Percentiles rank a stretch among this genome's conserved stretches.
These are phyloP conservation scores for Chaetomium strumarium DNA, from an alignment of 2,329 filamentous ascomycete species.

Conservation along the genomic window DNA sequence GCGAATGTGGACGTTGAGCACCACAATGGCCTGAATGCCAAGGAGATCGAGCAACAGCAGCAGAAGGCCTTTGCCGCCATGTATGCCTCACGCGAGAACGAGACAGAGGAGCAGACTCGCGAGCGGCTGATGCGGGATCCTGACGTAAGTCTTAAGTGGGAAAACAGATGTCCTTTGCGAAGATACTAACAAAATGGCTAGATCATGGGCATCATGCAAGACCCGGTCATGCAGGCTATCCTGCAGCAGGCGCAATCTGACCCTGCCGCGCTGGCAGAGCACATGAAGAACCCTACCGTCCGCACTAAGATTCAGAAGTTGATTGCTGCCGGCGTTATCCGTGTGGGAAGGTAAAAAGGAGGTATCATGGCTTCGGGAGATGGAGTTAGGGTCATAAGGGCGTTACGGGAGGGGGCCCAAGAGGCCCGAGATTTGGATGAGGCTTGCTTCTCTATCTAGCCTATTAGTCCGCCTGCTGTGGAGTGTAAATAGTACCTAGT, in stretches of 20 bases:
- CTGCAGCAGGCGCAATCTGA: conserved; percentile 94
- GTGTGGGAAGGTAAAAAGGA: conserved; percentile 48
- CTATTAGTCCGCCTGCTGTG: background rate
- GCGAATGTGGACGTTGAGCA: conserved; percentile 65
- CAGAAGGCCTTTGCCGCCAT: conserved; percentile 89
- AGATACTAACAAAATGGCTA: conserved; percentile 29
- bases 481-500: conserved; percentile 1
- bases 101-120: conserved; percentile 93
- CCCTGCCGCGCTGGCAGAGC: conserved; percentile 86
- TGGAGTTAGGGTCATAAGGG: background rate
- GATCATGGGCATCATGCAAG: conserved; percentile 88
- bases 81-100: conserved; percentile 84
- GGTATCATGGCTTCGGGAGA: background rate
- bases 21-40: conserved; percentile 67
- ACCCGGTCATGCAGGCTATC: conserved; percentile 96
- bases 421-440: background rate
- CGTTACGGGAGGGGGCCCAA: background rate
- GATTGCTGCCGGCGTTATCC: conserved; percentile 86
- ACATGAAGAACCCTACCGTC: conserved; percentile 90
- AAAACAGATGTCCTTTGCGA: background rate
- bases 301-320: conserved; percentile 89
- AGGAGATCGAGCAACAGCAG: conserved; percentile 90
- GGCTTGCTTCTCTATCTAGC: background rate
- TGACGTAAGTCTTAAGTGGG: conserved; percentile 57
- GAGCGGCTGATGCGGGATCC: conserved; percentile 86